phyloP scores from a whole-genome alignment of 306 rosid genomes.

The Sesbania bispinosa region DNA sequence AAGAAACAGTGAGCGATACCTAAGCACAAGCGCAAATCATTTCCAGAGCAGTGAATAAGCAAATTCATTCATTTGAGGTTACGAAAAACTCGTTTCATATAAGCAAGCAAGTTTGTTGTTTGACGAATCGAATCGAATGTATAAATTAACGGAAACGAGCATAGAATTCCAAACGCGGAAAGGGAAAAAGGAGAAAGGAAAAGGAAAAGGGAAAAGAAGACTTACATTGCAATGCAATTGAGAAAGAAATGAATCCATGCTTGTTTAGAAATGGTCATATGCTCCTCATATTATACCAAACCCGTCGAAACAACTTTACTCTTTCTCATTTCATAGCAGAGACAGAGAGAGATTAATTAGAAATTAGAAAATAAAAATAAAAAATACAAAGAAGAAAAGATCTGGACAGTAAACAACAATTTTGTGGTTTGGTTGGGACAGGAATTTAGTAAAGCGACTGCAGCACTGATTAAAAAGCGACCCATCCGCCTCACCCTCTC shows the following conservation, averaged over 20 bases:
- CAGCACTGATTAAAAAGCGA: slow-evolving; percentile 36
- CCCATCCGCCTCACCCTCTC: slow-evolving; percentile 21
- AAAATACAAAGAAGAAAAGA: neutral
- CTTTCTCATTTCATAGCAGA: neutral
- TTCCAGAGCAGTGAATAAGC: neutral
- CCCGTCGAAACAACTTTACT: slow-evolving; percentile 19
- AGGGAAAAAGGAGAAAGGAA: neutral
- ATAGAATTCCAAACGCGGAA: slow-evolving; percentile 10
- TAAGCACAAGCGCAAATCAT: neutral
- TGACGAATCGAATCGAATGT: slow-evolving; percentile 27
- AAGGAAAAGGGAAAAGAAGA: slow-evolving; percentile 22
- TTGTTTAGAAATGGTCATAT: neutral
- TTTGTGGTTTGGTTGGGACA: slow-evolving; percentile 31
- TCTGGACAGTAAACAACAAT: slow-evolving; percentile 9
- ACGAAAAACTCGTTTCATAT: neutral
- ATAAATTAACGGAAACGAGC: slow-evolving; percentile 28
- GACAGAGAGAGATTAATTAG: neutral
- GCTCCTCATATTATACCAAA: slow-evolving; percentile 8
- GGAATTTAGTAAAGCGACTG: slow-evolving; percentile 45
- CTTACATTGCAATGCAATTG: slow-evolving; percentile 36
- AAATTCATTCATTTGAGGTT: neutral
- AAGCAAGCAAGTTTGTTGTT: no score
- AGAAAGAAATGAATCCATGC: slow-evolving; percentile 20
- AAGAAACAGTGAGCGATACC: neutral
- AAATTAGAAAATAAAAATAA: neutral